Percentiles rank a stretch among this genome's conserved stretches.
Evolutionary conservation across 768 basidiomycete genomes (phyloP).

Genomic region (Collybia sordida): DNA sequence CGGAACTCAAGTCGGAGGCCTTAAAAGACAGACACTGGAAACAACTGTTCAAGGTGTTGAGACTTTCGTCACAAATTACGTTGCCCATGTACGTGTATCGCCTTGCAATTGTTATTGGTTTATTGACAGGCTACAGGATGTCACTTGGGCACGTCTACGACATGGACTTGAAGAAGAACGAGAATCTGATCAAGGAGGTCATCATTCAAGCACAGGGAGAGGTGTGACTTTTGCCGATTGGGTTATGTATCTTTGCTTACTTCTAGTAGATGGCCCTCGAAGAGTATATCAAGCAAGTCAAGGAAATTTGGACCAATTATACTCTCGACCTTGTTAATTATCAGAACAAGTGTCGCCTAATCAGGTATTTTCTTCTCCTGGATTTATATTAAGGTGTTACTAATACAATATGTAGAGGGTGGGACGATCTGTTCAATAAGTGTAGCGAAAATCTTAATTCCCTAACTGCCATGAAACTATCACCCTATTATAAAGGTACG

Average conservation of each 20-base stretch:
- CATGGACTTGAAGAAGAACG: constrained; percentile 93
- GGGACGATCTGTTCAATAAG: constrained; percentile 97
- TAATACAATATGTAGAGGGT: constrained; percentile 56
- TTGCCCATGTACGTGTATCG: constrained; percentile 58
- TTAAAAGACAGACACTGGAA: constrained; percentile 99
- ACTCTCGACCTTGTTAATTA: constrained; percentile 96
- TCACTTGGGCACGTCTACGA: constrained; percentile 97
- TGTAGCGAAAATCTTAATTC: constrained; percentile 98
- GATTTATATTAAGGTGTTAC: constrained; percentile 1
- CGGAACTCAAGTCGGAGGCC: constrained; percentile 95
- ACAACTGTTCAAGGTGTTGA: constrained; percentile 88
- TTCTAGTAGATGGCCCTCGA: constrained; percentile 83
- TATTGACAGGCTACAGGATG: constrained; percentile 46
- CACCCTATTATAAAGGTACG: constrained; percentile 94
- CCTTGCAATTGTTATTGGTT: constrained; percentile 5
- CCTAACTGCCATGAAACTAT: constrained; percentile 93
- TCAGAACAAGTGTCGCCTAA: constrained; percentile 97
- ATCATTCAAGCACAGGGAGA: constrained; percentile 98
- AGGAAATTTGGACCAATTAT: constrained; percentile 95
- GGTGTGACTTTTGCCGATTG: constrained; percentile 36
- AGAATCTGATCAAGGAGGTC: constrained; percentile 87
- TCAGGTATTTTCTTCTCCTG: constrained; percentile 50
- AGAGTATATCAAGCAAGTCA: constrained; percentile 94
- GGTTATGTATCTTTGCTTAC: constrained; percentile 20
- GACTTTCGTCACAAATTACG: constrained; percentile 71